A percentile compares a stretch with the other conserved stretches of the same genome.
Conservation (phyloP, 2,329 filamentous ascomycete species). For the Tolypocladium tropicale region DNA sequence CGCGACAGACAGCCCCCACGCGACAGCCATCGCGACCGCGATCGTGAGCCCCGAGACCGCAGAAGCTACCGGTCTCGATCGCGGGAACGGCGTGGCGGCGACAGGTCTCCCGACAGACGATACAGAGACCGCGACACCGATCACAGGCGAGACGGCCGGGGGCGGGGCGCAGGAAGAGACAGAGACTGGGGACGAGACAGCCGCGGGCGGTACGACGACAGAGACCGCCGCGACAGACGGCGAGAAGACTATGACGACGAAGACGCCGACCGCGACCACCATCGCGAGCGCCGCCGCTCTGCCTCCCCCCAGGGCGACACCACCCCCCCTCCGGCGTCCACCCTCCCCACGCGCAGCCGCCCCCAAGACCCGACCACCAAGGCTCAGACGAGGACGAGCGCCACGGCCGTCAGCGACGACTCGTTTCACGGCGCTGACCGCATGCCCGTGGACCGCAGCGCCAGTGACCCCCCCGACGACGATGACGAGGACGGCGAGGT, state of each 20-base stretch:
- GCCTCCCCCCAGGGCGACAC: slow-evolving; percentile 21
- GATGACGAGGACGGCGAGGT: slow-evolving; percentile 28
- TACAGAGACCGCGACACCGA: slow-evolving; percentile 3
- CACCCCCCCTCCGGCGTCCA: slow-evolving; percentile 10
- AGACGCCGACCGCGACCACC: too few relatives aligned
- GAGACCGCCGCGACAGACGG: slow-evolving; percentile 8
- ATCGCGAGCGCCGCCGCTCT: slow-evolving; percentile 22
- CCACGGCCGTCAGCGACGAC: slow-evolving; percentile 13
- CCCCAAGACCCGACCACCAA: slow-evolving; percentile 1
- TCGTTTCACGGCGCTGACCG: slow-evolving; percentile 7
- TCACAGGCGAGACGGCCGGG: slow-evolving; percentile 5
- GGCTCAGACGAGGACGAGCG: slow-evolving; percentile 4
- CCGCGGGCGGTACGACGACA: slow-evolving; percentile 11
- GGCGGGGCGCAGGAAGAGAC: slow-evolving; percentile 12
- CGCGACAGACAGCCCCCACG: slow-evolving; percentile 18
- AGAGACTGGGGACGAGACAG: slow-evolving; percentile 1
- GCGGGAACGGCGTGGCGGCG: slow-evolving; percentile 17
- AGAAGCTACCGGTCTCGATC: slow-evolving; percentile 17
- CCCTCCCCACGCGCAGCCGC: slow-evolving; percentile 25
- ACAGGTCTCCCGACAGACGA: slow-evolving; percentile 4
- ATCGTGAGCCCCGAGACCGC: slow-evolving; percentile 20
- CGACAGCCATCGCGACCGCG: slow-evolving; percentile 10
- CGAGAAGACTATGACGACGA: slow-evolving; percentile 16
- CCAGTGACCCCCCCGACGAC: slow-evolving; percentile 16
- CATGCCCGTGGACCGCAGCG: slow-evolving; percentile 19